Conservation (phyloP, 148 eudicot species). For the Talinum fruticosum region DNA sequence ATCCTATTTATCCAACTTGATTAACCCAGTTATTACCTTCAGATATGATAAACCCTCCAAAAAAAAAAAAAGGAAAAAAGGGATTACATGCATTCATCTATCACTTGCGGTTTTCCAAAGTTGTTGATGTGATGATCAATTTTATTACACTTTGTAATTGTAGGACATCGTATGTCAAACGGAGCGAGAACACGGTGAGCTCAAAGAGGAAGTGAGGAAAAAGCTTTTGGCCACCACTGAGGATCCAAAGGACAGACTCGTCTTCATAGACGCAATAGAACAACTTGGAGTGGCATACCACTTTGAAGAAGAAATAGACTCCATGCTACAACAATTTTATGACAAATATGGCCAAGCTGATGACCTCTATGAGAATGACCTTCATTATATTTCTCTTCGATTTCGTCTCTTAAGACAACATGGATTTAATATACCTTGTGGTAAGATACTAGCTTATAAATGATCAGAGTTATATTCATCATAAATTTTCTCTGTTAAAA, state of each 20-base stretch:
- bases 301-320: conserved; percentile 32
- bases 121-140: no score
- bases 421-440: background rate
- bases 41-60: no score
- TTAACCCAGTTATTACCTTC: no score
- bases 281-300: conserved; percentile 41
- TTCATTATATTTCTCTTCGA: background rate
- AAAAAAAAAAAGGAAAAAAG: no score
- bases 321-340: conserved; percentile 17
- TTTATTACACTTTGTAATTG: no score
- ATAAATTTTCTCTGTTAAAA: no score
- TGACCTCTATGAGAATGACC: no score
- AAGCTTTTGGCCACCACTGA: conserved; percentile 6
- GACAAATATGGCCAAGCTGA: background rate
- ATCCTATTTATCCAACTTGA: no score
- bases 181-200: conserved; percentile 6
- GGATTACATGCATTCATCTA: no score
- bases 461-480: no score
- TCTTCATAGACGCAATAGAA: conserved; percentile 31
- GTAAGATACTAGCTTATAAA: background rate
- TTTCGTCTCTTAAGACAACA: background rate
- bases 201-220: conserved; percentile 30
- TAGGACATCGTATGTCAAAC: background rate
- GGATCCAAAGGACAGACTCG: conserved; percentile 9
- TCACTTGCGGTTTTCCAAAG: no score